Base-by-base conservation (phyloP, 2,329 filamentous ascomycete genomes). In the Microdochium trichocladiopsis region DNA sequence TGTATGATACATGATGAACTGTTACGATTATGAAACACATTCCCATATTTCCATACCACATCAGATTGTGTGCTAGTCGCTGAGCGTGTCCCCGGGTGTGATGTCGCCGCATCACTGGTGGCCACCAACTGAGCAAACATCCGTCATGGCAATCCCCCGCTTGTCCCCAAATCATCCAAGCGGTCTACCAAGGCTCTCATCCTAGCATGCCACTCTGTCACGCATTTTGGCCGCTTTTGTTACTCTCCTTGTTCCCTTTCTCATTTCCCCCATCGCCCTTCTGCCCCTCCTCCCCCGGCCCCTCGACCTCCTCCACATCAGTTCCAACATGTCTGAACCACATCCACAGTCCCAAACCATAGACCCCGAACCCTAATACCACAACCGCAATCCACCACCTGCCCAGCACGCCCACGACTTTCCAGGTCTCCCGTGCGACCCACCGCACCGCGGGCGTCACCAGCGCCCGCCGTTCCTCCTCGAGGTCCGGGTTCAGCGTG, bases 401-500 rank as follows among this genome's bases (percentile, higher is more conserved):
- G 12, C 33, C 28, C 28, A 33, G 28, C 28, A 33, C 28, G 28
- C 28, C 28, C 28, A 14, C 28, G 8, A 14, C 28, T 14, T 33
- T n/a, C n/a, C n/a, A n/a, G n/a, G n/a, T n/a, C 41, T 14, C 28
- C 8, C 28, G 8, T 8, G 41, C 41, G 16, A 70, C 54, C 60
- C 63, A 69, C 41, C 56, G 58, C 45, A 76, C 55, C 22, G 63
- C 58, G 0, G 75, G 75, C 5, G 74, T 77, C 2, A 77, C 67
- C 3, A 77, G 53, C 0, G 56, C 53, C 48, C 62, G 53, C 6
- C 74, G 56, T 55, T 78, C 74, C 12, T 60, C 59, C 49, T 72
- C 70, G 18, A 78, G 56, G 55, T 77, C 74, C 1, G 75, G 75
- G 59, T 75, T 76, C 28, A 77, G 61, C n/a, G 65, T 69, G 43